Evolutionary conservation across 139 green algal genomes (phyloP), one percentile per base, ranked within the genome.

Genomic region (Chlorella vulgaris): DNA sequence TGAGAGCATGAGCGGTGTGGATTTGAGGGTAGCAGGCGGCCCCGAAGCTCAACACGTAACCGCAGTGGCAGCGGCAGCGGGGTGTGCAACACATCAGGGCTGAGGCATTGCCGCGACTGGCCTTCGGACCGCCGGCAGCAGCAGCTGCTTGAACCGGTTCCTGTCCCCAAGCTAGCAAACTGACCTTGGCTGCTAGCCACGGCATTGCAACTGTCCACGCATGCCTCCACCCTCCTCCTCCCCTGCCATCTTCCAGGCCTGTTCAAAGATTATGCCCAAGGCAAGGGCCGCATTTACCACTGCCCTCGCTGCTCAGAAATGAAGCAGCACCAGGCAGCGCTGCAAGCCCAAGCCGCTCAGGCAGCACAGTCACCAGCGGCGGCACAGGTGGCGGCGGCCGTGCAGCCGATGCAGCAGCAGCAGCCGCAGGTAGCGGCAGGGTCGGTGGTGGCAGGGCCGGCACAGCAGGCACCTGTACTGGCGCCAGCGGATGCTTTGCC

Each of bases 251-350:
- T 28, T 61, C 28, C 66, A 76, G 90, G 89, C 51, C 81, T 78
- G 1, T 94, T 92, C 83, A 86, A 88, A 66, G 85, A 91, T 55
- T 93, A 90, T 50, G 70, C 89, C 29, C 29, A 84, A 82, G 39
- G 83, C 76, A 61, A 39, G 28, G 86, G 85, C 5, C 79, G 78
- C 36, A 83, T 51, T 24, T 94, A 91, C 81, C 75, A 80, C 39
- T 94, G 90, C 83, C 83, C 82, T 13, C 67, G 73, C 53, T 94
- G 90, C 76, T 43, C 76, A 21, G 40, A 81, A 10, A 47, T 75
- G 26, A 29, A n/a, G 38, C 74, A 68, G 38, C 74, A 61, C 29
- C 58, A 66, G n/a, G 33, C 39, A n/a, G 33, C 39, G 74, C 42
- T 51, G 38, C 58, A 74, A 39, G 28, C 31, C 31, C 65, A 71